A percentile compares a stretch with the other conserved stretches of the same genome.
These are phyloP conservation scores for Sungouiozyma ichnusensis DNA, from an alignment of 805 yeast genomes.

Conservation along the genomic window DNA sequence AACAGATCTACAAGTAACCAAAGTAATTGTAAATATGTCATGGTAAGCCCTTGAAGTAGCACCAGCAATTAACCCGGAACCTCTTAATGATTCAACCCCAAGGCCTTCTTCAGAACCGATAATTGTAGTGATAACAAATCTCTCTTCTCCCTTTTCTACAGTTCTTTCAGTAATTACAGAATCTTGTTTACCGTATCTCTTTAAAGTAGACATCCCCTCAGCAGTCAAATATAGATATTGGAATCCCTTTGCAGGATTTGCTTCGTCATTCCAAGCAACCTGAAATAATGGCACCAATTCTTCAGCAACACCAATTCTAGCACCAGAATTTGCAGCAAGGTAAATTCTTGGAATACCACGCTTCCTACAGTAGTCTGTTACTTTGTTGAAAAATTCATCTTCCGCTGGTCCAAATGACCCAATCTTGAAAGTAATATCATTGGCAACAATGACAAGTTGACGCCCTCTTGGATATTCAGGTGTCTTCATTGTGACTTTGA, in stretches of 20 bases:
- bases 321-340: slow-evolving; percentile 97
- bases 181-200: slow-evolving; percentile 47
- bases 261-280: slow-evolving; percentile 84
- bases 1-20: slow-evolving; percentile 98
- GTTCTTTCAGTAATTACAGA: slow-evolving; percentile 64
- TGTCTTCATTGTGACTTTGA: slow-evolving; percentile 81
- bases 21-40: slow-evolving; percentile 94
- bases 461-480: slow-evolving; percentile 97
- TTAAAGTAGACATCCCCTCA: slow-evolving; percentile 48
- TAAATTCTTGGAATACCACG: slow-evolving; percentile 92
- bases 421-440: slow-evolving; percentile 94
- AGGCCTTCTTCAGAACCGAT: slow-evolving; percentile 93
- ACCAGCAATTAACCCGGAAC: slow-evolving; percentile 98
- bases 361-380: slow-evolving; percentile 82
- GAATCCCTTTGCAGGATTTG: slow-evolving; percentile 77
- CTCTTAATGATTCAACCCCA: slow-evolving; percentile 97
- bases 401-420: slow-evolving; percentile 98
- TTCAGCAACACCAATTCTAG: slow-evolving; percentile 96
- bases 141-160: slow-evolving; percentile 77
- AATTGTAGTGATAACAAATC: slow-evolving; percentile 72
- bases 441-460: slow-evolving; percentile 84
- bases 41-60: slow-evolving; percentile 96
- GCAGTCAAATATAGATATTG: slow-evolving; percentile 72
- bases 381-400: slow-evolving; percentile 83
- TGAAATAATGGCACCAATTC: slow-evolving; percentile 82